Evolutionary conservation across 331 rosid species (phyloP), one percentile per base, ranked within the genome.

Genomic region (Stylosanthes scabra): DNA sequence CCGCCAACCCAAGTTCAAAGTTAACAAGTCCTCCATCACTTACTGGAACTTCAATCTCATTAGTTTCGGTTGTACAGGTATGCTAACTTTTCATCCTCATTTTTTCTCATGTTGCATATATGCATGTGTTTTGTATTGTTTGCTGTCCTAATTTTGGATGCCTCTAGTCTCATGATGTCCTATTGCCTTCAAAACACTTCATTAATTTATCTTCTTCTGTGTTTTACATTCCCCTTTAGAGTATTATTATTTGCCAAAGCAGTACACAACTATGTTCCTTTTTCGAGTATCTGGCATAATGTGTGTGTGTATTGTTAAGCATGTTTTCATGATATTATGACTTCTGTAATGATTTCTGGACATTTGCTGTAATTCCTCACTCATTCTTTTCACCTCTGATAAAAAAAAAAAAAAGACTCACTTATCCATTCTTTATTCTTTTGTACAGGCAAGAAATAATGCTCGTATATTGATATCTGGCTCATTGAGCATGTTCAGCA

Each of bases 381-480:
- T 39, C 37, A 41, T 45, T 78, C n/a, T 74, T 44, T 61, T 44
- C 39, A 34, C 39, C 6, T 46, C 39, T 46, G 7, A 34, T 34
- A 42, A 42, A 42, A n/a, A n/a, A n/a, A n/a, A n/a, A n/a, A n/a
- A n/a, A 41, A 42, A 9, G 8, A 3, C 51, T 46, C n/a, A 1
- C 27, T 51, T 14, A 5, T 51, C n/a, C 39, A 34, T 34, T 16
- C 31, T 61, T 78, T 3, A 12, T 51, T 68, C 41, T 70, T 34
- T 34, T 34, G 39, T 66, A 59, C 74, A 95, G 99, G 99, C 99
- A 20, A 91, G 97, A 84, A 95, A 95, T 82, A 88, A 88, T 88
- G 99, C 99, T 40, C 90, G 99, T 80, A 80, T 95, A 80, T 80
- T 95, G 84, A 86, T 95, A 63, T 88, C 99, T 72, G 97, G 99